Evolutionary conservation across 225 moss, liverwort and hornwort species (phyloP).

Genomic region (Pleurozium schreberi): DNA sequence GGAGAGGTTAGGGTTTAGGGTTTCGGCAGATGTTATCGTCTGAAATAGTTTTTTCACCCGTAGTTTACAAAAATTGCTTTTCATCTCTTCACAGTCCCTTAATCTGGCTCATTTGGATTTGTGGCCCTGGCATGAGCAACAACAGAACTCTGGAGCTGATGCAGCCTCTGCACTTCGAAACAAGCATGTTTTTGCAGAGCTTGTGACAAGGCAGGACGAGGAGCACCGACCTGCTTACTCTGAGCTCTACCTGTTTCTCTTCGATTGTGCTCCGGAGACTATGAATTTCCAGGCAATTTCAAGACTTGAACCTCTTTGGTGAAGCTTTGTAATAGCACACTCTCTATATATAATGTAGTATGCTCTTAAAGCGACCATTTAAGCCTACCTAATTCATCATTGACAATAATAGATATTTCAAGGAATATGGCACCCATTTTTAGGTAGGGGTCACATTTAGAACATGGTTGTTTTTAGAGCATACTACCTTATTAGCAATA

Average conservation of each 20-base stretch:
- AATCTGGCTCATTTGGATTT: background rate
- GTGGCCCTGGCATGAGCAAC: background rate
- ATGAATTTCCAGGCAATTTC: slow-evolving; percentile 2
- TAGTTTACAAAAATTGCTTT: background rate
- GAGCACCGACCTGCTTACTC: background rate
- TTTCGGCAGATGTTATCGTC: background rate
- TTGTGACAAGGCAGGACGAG: slow-evolving; percentile 6
- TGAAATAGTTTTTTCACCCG: background rate
- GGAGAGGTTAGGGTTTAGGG: background rate
- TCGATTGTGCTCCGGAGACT: background rate
- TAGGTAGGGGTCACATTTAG: no score
- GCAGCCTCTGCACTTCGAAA: background rate
- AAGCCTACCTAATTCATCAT: no score
- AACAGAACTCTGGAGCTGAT: background rate
- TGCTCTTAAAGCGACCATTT: no score
- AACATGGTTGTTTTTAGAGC: no score
- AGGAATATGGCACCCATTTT: no score
- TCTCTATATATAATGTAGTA: no score
- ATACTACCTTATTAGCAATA: no score
- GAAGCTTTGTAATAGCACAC: background rate
- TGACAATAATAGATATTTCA: no score
- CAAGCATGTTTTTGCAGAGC: slow-evolving; percentile 24
- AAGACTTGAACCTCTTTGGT: background rate
- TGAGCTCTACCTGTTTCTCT: slow-evolving; percentile 24
- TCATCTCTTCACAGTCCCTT: background rate